These are phyloP conservation scores for Avena sativa DNA, from an alignment of 176 grass and related monocot genomes.

Conservation along the genomic window DNA sequence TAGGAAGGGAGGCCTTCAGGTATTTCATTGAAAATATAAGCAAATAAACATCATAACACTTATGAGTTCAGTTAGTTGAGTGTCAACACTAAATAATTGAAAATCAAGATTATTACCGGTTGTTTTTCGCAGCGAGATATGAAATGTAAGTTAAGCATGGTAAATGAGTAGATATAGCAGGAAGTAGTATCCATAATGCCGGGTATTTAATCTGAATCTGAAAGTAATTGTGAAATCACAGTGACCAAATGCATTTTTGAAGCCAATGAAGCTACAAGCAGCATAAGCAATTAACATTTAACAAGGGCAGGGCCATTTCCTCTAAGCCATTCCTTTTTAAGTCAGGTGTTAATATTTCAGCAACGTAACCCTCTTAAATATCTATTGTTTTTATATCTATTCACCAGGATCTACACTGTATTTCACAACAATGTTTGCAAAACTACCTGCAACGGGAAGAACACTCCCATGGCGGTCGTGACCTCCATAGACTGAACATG, in stretches of 20 bases:
- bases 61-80: no score
- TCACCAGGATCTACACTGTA: neutral
- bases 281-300: neutral
- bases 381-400: neutral
- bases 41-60: no score
- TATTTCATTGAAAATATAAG: neutral
- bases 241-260: neutral
- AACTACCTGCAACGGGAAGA: slow-evolving; percentile 88
- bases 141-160: neutral
- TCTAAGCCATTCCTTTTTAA: neutral
- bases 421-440: neutral
- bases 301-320: neutral
- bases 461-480: slow-evolving; percentile 93
- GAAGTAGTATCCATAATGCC: slow-evolving; percentile 3
- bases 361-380: neutral
- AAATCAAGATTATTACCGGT: neutral
- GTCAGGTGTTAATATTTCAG: neutral
- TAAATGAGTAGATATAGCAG: neutral
- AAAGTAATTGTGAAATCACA: neutral
- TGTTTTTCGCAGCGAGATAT: neutral
- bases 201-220: neutral
- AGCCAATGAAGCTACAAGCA: neutral
- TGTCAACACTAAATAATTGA: neutral
- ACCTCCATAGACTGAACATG: slow-evolving; percentile 96
- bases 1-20: neutral